Evolutionary conservation across 345 rosid genomes (phyloP), one percentile per base, ranked within the genome.

Genomic region (Orychophragmus violaceus): DNA sequence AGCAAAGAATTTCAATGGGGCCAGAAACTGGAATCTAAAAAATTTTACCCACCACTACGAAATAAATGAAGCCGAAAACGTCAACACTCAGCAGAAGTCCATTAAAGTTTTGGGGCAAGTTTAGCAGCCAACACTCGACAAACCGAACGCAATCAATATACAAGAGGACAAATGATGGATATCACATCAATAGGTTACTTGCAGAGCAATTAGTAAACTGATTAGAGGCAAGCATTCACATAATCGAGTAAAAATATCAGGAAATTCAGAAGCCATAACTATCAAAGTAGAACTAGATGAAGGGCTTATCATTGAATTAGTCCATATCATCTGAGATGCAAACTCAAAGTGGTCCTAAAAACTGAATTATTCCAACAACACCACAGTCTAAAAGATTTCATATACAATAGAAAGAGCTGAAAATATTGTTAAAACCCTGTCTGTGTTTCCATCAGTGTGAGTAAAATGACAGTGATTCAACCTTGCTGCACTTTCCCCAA

Each of bases 381-480:
- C 27, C 48, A 51, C 46, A 51, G n/a, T n/a, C n/a, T n/a, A n/a
- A n/a, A n/a, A n/a, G n/a, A n/a, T n/a, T n/a, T n/a, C n/a, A n/a
- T n/a, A n/a, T n/a, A n/a, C n/a, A n/a, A n/a, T n/a, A n/a, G n/a
- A n/a, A n/a, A n/a, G n/a, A n/a, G n/a, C n/a, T n/a, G 13, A n/a
- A 61, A 19, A 41, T 52, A 22, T 14, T n/a, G n/a, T n/a, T n/a
- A n/a, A n/a, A n/a, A n/a, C n/a, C n/a, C n/a, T n/a, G n/a, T n/a
- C n/a, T n/a, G n/a, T n/a, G n/a, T n/a, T n/a, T n/a, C n/a, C n/a
- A n/a, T n/a, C n/a, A n/a, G n/a, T n/a, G n/a, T n/a, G n/a, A n/a
- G n/a, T n/a, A n/a, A n/a, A n/a, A n/a, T n/a, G n/a, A n/a, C 4
- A 39, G 70, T 85, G 97, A 74, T 86, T 87, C 83, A 93, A 77